Percentiles rank a stretch among this genome's conserved stretches.
Evolutionary conservation across 2,329 filamentous ascomycete species (phyloP).

Genomic region (Phyllachora maydis): DNA sequence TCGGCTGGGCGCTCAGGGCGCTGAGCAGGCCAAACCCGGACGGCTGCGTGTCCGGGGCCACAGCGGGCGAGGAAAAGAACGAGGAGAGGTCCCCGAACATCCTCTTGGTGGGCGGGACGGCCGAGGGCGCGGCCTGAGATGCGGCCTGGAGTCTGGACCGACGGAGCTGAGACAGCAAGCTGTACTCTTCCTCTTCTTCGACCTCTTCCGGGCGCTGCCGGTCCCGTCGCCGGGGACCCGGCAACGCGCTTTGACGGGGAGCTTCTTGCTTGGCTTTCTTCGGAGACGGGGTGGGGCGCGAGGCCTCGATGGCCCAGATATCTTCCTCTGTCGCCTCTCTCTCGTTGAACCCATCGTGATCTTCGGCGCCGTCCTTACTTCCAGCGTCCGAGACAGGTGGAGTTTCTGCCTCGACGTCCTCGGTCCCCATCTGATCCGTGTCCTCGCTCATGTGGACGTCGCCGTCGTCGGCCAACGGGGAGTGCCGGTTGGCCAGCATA

Average conservation of each 20-base stretch:
- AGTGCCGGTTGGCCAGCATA: constrained; percentile 1
- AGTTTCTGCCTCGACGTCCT: no score
- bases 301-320: constrained; percentile 36
- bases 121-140: constrained; percentile 5
- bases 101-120: constrained; percentile 12
- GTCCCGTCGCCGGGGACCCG: neutral
- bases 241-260: constrained; percentile 6
- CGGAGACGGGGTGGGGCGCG: constrained; percentile 15
- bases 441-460: constrained; percentile 1
- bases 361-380: constrained; percentile 1
- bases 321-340: constrained; percentile 18
- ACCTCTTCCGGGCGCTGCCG: constrained; percentile 1
- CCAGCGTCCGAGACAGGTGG: neutral
- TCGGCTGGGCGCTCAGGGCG: constrained; percentile 1
- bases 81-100: constrained; percentile 29
- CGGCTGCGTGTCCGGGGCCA: constrained; percentile 11
- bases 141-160: constrained; percentile 2
- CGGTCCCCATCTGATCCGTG: constrained; percentile 1
- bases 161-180: constrained; percentile 16
- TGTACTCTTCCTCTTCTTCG: constrained; percentile 18
- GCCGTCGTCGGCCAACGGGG: constrained; percentile 1
- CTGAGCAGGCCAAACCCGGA: constrained; percentile 4
- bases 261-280: constrained; percentile 4
- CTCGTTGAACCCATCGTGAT: constrained; percentile 1
- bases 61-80: constrained; percentile 36